phyloP scores from a whole-genome alignment of 768 basidiomycete species.

The Mrakia gelida region DNA sequence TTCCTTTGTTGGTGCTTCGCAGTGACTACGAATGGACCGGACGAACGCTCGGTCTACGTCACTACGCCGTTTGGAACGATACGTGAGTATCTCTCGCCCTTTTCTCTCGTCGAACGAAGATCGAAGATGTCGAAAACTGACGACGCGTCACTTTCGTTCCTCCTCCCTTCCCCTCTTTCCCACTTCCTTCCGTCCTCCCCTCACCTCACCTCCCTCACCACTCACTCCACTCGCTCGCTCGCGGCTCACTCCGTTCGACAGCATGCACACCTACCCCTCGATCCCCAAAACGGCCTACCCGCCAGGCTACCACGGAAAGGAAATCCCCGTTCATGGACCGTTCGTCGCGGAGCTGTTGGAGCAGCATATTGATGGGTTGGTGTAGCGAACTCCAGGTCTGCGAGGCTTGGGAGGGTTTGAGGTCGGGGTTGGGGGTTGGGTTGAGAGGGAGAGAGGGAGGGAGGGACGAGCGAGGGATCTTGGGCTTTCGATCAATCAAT shows the following conservation, averaged over 20 bases:
- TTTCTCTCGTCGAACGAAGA: not conserved
- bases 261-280: not conserved
- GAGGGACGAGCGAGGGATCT: not conserved
- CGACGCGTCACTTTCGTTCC: not conserved
- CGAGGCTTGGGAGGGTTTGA: not conserved
- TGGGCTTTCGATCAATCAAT: not conserved
- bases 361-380: not conserved
- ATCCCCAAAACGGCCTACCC: not conserved
- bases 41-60: not conserved
- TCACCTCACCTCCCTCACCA: too few relatives aligned
- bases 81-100: not conserved
- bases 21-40: conserved; percentile 1
- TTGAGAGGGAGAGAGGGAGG: not conserved
- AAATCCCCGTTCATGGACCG: not conserved
- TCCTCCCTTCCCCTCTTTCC: not conserved
- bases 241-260: not conserved
- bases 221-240: too few relatives aligned
- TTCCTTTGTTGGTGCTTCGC: not conserved
- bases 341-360: not conserved
- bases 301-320: not conserved
- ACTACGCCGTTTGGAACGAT: not conserved
- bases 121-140: not conserved
- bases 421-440: not conserved
- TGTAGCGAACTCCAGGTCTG: not conserved
- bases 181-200: not conserved